Evolutionary conservation across 176 grass and related monocot genomes (phyloP).

Genomic region (Bromus sterilis): DNA sequence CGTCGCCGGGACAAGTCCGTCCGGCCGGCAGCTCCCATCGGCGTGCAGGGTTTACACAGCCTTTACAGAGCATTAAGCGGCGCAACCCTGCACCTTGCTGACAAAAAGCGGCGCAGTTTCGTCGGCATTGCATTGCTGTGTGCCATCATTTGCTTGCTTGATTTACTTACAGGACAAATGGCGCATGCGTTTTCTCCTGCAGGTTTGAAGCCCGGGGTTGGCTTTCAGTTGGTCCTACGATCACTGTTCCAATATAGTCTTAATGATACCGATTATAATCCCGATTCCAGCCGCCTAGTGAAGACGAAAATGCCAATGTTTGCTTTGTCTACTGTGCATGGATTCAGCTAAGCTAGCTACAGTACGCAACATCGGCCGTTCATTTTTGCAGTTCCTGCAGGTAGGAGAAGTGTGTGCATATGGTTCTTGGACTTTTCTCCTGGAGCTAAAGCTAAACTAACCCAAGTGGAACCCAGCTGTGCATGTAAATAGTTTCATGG

Average conservation of each 20-base stretch:
- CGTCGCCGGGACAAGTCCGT: neutral
- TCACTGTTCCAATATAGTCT: too few relatives aligned
- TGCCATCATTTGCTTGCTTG: neutral
- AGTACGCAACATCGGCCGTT: neutral
- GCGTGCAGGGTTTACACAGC: neutral
- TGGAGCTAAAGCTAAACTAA: neutral
- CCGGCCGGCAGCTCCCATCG: neutral
- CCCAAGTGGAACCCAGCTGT: neutral
- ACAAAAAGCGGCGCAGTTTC: neutral
- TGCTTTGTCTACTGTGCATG: neutral
- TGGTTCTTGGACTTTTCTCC: neutral
- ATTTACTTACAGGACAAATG: neutral
- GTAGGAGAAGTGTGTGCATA: neutral
- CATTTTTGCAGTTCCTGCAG: neutral
- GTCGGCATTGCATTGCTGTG: neutral
- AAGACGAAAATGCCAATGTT: neutral
- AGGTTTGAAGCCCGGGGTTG: neutral
- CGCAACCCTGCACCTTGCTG: neutral
- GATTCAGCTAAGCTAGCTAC: neutral
- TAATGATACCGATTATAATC: too few relatives aligned
- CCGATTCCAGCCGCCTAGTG: neutral
- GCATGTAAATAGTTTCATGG: neutral
- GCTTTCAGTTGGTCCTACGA: neutral
- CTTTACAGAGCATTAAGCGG: neutral
- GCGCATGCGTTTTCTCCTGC: neutral